phyloP scores from a whole-genome alignment of 2,329 filamentous ascomycete species.

The Fusarium sp. region DNA sequence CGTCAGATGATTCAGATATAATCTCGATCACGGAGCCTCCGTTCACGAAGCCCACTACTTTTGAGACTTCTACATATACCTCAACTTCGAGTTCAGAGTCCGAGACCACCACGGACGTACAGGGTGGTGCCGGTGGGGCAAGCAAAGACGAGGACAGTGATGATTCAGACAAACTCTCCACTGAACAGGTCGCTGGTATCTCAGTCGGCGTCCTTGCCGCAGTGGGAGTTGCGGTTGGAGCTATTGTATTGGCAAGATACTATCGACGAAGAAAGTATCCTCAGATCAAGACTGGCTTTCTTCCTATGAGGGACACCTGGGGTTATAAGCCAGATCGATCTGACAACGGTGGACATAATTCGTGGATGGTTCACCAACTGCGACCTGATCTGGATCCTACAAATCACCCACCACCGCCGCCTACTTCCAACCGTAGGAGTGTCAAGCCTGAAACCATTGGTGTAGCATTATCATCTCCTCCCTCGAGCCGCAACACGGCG shows the following conservation, averaged over 20 bases:
- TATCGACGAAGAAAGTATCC: constrained; percentile 54
- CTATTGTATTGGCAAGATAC: constrained; percentile 57
- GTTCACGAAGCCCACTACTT: constrained; percentile 1
- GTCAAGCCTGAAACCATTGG: constrained; percentile 54
- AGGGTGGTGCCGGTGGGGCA: constrained; percentile 16
- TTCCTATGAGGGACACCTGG: constrained; percentile 51
- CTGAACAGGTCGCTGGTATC: constrained; percentile 66
- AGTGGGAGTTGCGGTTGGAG: constrained; percentile 57
- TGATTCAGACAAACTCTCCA: constrained; percentile 41
- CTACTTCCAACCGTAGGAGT: constrained; percentile 44
- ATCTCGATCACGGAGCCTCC: constrained; percentile 26
- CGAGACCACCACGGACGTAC: constrained; percentile 22
- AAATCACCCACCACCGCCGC: constrained; percentile 32
- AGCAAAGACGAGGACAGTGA: constrained; percentile 23
- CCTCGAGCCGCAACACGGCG: constrained; percentile 33
- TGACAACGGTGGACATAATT: constrained; percentile 33
- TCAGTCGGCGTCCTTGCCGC: constrained; percentile 63
- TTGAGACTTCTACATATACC: constrained; percentile 13
- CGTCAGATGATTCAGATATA: background rate
- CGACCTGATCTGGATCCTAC: constrained; percentile 34
- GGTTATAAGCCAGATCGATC: constrained; percentile 45
- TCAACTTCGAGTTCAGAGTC: constrained; percentile 25
- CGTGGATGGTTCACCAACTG: constrained; percentile 43
- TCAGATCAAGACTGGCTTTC: constrained; percentile 52
- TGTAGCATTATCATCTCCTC: constrained; percentile 54